Evolutionary conservation across 768 basidiomycete species (phyloP).

Genomic region (Rhodotorula paludigena): DNA sequence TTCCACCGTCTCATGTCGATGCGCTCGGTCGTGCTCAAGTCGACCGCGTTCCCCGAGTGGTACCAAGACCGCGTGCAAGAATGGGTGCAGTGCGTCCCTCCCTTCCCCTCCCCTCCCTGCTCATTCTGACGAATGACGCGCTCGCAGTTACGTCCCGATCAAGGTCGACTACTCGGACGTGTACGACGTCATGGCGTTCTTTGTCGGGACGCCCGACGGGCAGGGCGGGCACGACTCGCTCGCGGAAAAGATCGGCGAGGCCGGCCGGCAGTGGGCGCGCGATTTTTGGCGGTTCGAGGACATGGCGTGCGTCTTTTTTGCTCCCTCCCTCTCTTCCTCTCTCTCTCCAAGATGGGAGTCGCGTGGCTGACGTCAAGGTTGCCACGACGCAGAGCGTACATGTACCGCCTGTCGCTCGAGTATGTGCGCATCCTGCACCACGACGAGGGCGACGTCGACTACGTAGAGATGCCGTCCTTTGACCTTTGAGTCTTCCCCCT

Average conservation of each 20-base stretch:
- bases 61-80: constrained; percentile 45
- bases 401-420: constrained; percentile 44
- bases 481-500: neutral
- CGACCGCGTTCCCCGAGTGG: constrained; percentile 40
- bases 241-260: constrained; percentile 47
- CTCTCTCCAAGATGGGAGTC: neutral
- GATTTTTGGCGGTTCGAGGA: constrained; percentile 47
- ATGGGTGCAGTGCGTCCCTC: constrained; percentile 43
- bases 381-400: constrained; percentile 25
- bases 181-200: constrained; percentile 47
- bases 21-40: constrained; percentile 77
- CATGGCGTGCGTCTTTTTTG: constrained; percentile 45
- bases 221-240: constrained; percentile 46
- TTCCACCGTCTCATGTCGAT: constrained; percentile 64
- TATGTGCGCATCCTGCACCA: constrained; percentile 42
- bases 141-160: constrained; percentile 47
- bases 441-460: constrained; percentile 38
- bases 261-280: constrained; percentile 47
- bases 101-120: too few relatives aligned
- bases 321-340: neutral
- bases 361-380: neutral
- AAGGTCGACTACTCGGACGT: constrained; percentile 49
- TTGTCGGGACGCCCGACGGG: constrained; percentile 42
- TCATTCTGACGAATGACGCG: neutral
- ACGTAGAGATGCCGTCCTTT: constrained; percentile 25